These are phyloP conservation scores for Celoporthe dispersa DNA, from an alignment of 2,329 filamentous ascomycete genomes.

Conservation along the genomic window DNA sequence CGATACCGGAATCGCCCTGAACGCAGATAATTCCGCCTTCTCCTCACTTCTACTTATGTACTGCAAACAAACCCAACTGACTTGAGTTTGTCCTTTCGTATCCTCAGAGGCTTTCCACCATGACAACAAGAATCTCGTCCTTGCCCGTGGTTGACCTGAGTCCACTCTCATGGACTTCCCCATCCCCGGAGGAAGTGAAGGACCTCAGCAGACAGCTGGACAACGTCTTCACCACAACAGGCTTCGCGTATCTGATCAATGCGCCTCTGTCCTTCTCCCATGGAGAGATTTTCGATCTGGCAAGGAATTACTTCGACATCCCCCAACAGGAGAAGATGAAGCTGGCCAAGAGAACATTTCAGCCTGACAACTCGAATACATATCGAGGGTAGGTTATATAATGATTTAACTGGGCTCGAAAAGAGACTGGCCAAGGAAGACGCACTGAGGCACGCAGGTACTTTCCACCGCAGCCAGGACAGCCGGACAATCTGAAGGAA, in stretches of 20 bases:
- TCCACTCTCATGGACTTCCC: neutral
- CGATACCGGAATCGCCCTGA: no score
- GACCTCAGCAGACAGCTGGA: constrained; percentile 37
- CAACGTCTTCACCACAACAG: constrained; percentile 48
- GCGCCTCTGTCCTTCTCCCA: constrained; percentile 46
- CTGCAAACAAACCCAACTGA: neutral
- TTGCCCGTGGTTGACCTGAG: constrained; percentile 3
- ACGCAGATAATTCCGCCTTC: neutral
- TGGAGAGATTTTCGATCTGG: constrained; percentile 47
- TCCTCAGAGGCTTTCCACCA: neutral
- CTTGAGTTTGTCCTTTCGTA: neutral
- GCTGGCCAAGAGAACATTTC: constrained; percentile 48
- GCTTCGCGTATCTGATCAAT: constrained; percentile 52
- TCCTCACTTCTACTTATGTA: neutral
- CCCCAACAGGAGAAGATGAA: constrained; percentile 43
- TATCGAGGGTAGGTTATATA: constrained; percentile 44
- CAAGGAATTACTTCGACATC: constrained; percentile 44
- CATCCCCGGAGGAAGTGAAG: neutral
- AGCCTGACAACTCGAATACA: constrained; percentile 45
- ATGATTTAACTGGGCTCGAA: neutral
- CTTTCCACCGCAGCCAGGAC: constrained; percentile 47
- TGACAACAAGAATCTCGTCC: neutral
- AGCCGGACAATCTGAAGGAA: constrained; percentile 49
- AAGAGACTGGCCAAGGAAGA: constrained; percentile 20
- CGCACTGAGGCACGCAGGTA: constrained; percentile 39